Conservation (phyloP, 1,139 yeast genomes). For the Suhomyces coccinellae region DNA sequence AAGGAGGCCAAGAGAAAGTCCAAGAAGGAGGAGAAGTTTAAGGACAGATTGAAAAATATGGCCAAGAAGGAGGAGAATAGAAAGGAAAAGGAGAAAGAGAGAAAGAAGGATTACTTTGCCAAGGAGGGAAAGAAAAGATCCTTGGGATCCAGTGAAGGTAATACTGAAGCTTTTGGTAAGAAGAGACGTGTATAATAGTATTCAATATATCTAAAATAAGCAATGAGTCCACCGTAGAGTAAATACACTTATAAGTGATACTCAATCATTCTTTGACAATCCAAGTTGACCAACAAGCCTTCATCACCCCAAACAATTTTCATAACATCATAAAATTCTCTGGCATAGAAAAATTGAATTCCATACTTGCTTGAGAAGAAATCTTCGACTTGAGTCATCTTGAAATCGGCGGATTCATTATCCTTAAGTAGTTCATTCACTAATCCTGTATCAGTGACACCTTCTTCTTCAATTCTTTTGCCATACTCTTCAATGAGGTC, state of each 20-base stretch:
- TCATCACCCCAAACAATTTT: slow-evolving; percentile 63
- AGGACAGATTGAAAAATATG: slow-evolving; percentile 69
- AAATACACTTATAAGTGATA: slow-evolving; percentile 33
- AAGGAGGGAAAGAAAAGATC: slow-evolving; percentile 71
- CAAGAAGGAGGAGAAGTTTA: slow-evolving; percentile 77
- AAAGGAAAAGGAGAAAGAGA: slow-evolving; percentile 74
- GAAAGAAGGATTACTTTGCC: slow-evolving; percentile 83
- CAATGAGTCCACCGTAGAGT: no score
- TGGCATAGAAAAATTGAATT: slow-evolving; percentile 62
- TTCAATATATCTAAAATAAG: neutral
- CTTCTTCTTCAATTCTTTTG: slow-evolving; percentile 36
- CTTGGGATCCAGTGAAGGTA: slow-evolving; percentile 41
- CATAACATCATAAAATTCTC: slow-evolving; percentile 77
- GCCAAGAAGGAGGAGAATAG: slow-evolving; percentile 73
- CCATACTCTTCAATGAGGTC: slow-evolving; percentile 66
- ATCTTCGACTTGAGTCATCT: slow-evolving; percentile 46
- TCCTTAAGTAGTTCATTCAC: slow-evolving; percentile 41
- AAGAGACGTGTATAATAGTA: slow-evolving; percentile 23
- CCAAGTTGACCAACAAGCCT: slow-evolving; percentile 30
- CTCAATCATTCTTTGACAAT: slow-evolving; percentile 35
- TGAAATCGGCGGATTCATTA: slow-evolving; percentile 31
- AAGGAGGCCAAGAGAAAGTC: slow-evolving; percentile 77
- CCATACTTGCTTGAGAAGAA: slow-evolving; percentile 53
- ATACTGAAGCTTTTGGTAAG: slow-evolving; percentile 37
- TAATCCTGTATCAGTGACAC: slow-evolving; percentile 16